phyloP scores from a whole-genome alignment of 768 basidiomycete genomes.

The Hericium erinaceus region DNA sequence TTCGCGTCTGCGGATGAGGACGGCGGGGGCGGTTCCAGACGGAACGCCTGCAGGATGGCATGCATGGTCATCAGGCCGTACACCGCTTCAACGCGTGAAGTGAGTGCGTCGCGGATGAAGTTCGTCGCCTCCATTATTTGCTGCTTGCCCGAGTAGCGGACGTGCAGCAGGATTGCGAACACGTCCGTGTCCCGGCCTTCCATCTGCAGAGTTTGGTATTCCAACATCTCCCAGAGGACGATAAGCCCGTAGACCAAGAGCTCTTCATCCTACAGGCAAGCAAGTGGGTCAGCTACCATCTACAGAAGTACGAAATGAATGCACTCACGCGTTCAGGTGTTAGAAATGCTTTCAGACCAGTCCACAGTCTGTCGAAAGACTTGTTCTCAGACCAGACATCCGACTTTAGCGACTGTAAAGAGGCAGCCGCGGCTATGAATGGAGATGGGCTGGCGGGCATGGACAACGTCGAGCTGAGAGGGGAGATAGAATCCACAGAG shows the following conservation, averaged over 20 bases:
- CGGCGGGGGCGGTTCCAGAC: slow-evolving; percentile 37
- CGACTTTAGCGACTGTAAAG: slow-evolving; percentile 35
- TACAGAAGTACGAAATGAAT: background rate
- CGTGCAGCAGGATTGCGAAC: slow-evolving; percentile 57
- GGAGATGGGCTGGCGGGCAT: slow-evolving; percentile 52
- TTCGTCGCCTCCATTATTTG: slow-evolving; percentile 78
- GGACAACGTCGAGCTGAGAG: slow-evolving; percentile 41
- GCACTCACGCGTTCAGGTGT: slow-evolving; percentile 49
- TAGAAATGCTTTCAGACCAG: slow-evolving; percentile 54
- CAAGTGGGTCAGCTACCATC: slow-evolving; percentile 5
- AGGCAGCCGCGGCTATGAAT: slow-evolving; percentile 30
- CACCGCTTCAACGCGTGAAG: slow-evolving; percentile 67
- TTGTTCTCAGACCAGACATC: slow-evolving; percentile 70
- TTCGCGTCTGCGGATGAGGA: slow-evolving; percentile 42
- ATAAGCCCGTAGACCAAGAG: slow-evolving; percentile 73
- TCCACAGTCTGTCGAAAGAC: slow-evolving; percentile 62
- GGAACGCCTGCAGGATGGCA: slow-evolving; percentile 58
- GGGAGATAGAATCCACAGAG: slow-evolving; percentile 41
- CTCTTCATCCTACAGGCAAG: slow-evolving; percentile 41
- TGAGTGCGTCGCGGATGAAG: slow-evolving; percentile 68
- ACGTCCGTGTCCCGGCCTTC: slow-evolving; percentile 77
- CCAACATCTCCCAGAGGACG: slow-evolving; percentile 75
- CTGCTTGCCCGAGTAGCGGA: slow-evolving; percentile 64
- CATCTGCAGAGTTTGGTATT: slow-evolving; percentile 59
- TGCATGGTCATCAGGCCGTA: slow-evolving; percentile 82